Evolutionary conservation across 1,284 basidiomycete genomes (phyloP).

Genomic region (Naganishia sp.): DNA sequence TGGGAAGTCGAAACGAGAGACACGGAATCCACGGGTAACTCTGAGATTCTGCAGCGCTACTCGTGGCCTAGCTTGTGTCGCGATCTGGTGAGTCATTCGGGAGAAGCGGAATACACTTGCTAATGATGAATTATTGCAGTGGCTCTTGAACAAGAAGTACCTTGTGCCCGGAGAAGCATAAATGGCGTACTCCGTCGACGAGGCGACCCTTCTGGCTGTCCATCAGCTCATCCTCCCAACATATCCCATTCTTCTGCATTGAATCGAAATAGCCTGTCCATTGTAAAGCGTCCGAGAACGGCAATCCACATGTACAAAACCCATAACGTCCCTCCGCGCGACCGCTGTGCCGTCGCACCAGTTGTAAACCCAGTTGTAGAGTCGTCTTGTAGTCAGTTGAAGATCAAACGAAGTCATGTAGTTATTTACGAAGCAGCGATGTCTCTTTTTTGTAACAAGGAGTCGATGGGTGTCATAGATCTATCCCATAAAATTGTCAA

Average conservation of each 20-base stretch:
- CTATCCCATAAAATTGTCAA: neutral
- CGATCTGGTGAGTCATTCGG: constrained; percentile 48
- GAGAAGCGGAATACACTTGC: neutral
- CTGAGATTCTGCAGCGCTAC: constrained; percentile 40
- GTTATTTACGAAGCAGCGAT: too few species aligned
- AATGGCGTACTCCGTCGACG: neutral
- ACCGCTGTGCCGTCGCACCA: too few species aligned
- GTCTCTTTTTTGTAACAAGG: neutral
- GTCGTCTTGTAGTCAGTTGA: too few species aligned
- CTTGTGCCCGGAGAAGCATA: constrained; percentile 23
- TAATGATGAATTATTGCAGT: constrained; percentile 1
- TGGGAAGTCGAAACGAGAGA: constrained; percentile 72
- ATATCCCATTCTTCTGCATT: neutral
- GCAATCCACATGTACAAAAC: too few species aligned
- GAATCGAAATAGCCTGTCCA: neutral
- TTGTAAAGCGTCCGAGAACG: neutral
- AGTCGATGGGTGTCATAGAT: neutral
- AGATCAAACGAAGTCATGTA: too few species aligned
- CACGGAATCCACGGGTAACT: neutral
- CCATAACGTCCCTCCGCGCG: too few species aligned
- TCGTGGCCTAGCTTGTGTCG: constrained; percentile 53
- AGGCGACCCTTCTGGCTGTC: too few species aligned
- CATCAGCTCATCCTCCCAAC: neutral
- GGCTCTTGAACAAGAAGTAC: constrained; percentile 31
- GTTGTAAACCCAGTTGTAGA: too few species aligned